Evolutionary conservation across 2,329 filamentous ascomycete species (phyloP).

Genomic region (Corinectria fuckeliana): DNA sequence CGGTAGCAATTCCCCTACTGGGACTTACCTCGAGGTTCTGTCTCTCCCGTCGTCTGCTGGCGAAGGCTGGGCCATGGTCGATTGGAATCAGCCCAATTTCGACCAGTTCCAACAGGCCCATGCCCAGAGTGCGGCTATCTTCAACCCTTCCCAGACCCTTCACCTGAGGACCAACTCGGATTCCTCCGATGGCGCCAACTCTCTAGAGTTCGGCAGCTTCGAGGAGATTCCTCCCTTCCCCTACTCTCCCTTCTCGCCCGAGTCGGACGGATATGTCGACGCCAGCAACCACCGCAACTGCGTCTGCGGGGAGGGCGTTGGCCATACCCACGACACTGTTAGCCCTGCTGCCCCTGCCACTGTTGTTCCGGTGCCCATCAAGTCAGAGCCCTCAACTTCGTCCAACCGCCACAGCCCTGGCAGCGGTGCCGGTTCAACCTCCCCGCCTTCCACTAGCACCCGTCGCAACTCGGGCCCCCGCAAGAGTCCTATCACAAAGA

Average conservation of each 20-base stretch:
- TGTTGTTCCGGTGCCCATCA: conserved; percentile 73
- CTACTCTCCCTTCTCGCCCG: conserved; percentile 81
- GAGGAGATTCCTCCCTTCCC: conserved; percentile 77
- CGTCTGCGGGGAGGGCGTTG: conserved; percentile 58
- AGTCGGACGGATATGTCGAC: conserved; percentile 77
- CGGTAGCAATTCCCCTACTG: conserved; percentile 54
- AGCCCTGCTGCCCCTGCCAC: conserved; percentile 72
- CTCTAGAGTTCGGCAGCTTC: conserved; percentile 77
- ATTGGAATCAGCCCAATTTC: conserved; percentile 71
- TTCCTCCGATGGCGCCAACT: conserved; percentile 74
- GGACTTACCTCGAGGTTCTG: conserved; percentile 79
- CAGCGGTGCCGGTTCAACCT: conserved; percentile 65
- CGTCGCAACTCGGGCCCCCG: conserved; percentile 74
- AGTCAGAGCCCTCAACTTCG: conserved; percentile 54
- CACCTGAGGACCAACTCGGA: conserved; percentile 88
- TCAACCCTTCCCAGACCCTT: conserved; percentile 90
- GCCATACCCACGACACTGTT: conserved; percentile 61
- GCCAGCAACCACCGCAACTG: conserved; percentile 66
- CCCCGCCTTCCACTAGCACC: conserved; percentile 66
- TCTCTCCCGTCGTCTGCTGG: conserved; percentile 84
- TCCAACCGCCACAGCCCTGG: conserved; percentile 67
- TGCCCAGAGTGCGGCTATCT: conserved; percentile 70
- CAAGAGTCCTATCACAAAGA: conserved; percentile 82
- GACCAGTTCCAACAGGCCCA: conserved; percentile 65
- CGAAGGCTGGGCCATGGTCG: conserved; percentile 85